Evolutionary conservation across 2,329 filamentous ascomycete genomes (phyloP).

Genomic region (Didymella sp.): DNA sequence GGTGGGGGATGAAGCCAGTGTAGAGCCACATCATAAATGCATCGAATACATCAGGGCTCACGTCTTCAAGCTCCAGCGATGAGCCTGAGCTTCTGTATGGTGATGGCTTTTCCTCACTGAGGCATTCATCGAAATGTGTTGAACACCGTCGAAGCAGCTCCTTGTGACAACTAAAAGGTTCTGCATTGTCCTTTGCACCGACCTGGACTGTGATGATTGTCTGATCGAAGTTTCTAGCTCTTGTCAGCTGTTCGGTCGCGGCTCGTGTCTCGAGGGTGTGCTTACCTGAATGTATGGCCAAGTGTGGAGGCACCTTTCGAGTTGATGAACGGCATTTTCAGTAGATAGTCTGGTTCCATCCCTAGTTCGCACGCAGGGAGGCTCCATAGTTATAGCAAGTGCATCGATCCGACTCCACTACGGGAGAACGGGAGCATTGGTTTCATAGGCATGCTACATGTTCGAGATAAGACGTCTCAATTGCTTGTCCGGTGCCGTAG

Average conservation of each 20-base stretch:
- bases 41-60: slow-evolving; percentile 48
- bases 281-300: slow-evolving; percentile 46
- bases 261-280: too few relatives aligned
- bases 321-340: slow-evolving; percentile 49
- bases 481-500: slow-evolving; percentile 10
- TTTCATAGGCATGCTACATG: slow-evolving; percentile 36
- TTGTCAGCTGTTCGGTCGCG: slow-evolving; percentile 22
- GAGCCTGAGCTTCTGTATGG: slow-evolving; percentile 41
- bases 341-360: slow-evolving; percentile 45
- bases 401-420: neutral
- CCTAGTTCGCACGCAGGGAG: slow-evolving; percentile 12
- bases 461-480: slow-evolving; percentile 15
- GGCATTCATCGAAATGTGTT: slow-evolving; percentile 41
- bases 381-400: slow-evolving; percentile 9
- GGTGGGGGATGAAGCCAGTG: slow-evolving; percentile 46
- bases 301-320: slow-evolving; percentile 42
- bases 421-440: slow-evolving; percentile 26
- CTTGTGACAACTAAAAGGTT: slow-evolving; percentile 46
- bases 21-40: slow-evolving; percentile 50
- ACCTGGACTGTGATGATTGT: slow-evolving; percentile 47
- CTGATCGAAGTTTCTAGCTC: slow-evolving; percentile 45
- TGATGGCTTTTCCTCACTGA: slow-evolving; percentile 40
- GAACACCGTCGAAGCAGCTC: slow-evolving; percentile 45
- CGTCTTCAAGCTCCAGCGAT: slow-evolving; percentile 43
- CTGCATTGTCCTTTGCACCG: slow-evolving; percentile 35